Evolutionary conservation across 129 eudicot genomes (phyloP), one percentile per base, ranked within the genome.

Genomic region (Smallanthus sonchifolius): DNA sequence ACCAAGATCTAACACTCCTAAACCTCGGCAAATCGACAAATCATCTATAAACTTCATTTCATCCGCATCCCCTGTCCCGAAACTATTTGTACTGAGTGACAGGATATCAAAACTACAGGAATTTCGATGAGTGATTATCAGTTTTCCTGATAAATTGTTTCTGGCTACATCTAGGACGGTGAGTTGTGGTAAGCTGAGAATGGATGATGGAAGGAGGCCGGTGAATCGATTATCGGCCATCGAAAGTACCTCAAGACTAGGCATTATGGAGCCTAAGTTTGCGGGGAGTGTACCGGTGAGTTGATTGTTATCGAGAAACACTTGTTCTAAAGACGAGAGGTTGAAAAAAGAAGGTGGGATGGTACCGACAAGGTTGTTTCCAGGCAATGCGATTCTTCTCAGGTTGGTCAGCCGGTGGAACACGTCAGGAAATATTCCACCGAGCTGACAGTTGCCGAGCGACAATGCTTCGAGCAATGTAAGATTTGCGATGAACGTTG

Each of bases 81-180:
- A 64, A 51, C 60, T 52, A 71, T 79, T 83, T 1, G 36, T 10
- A 19, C 67, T 13, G 38, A 75, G 39, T 5, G 76, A 55, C 60
- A 79, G 1, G 1, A 45, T 38, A 5, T 3, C 2, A 9, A 65
- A 70, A 48, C 52, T 75, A 34, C 73, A 69, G 0, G 77, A 24
- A 40, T 44, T n/a, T 0, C 76, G 67, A n/a, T 77, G 13, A 71
- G 7, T 75, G 68, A 66, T 71, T 2, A 49, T 47, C 15, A 79
- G 43, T 76, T 79, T 85, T n/a, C 89, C 89, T 16, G 67, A 74
- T 7, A 85, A 64, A 54, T 76, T 65, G 57, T 85, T 85, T 16
- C 51, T 6, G 10, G 69, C 74, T 15, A 79, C 64, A 19, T 67
- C 74, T 54, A 85, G 69, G 7, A 30, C 40, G 34, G 3, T 19